Percentiles rank a stretch among this genome's conserved stretches.
Evolutionary conservation across 1,139 yeast genomes (phyloP).

Genomic region (Debaryomyces udenii): DNA sequence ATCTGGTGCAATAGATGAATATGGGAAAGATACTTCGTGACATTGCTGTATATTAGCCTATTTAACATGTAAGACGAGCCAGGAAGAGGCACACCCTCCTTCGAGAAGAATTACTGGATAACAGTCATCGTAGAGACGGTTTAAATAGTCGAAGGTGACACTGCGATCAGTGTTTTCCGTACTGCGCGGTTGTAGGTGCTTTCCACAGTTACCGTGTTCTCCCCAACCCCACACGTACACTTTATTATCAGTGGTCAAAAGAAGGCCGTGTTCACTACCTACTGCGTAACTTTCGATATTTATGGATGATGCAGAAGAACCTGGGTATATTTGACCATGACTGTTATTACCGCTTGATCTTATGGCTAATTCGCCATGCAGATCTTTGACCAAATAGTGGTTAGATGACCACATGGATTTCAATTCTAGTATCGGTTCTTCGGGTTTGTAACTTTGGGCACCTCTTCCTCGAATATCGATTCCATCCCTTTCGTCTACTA

Average conservation of each 20-base stretch:
- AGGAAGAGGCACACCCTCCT: slow-evolving; percentile 50
- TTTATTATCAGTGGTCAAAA: slow-evolving; percentile 28
- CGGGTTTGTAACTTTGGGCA: slow-evolving; percentile 7
- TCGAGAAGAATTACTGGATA: slow-evolving; percentile 34
- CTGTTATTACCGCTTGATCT: slow-evolving; percentile 71
- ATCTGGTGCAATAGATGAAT: slow-evolving; percentile 59
- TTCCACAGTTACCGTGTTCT: slow-evolving; percentile 95
- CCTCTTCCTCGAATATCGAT: slow-evolving; percentile 22
- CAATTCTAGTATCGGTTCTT: slow-evolving; percentile 18
- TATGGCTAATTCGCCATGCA: slow-evolving; percentile 22
- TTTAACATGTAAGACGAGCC: slow-evolving; percentile 30
- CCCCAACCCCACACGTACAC: slow-evolving; percentile 97
- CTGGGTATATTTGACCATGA: slow-evolving; percentile 65
- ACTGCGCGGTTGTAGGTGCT: slow-evolving; percentile 15
- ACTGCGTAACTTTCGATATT: slow-evolving; percentile 33
- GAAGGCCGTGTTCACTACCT: slow-evolving; percentile 89
- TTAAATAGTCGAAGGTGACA: slow-evolving; percentile 43
- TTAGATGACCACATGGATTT: slow-evolving; percentile 83
- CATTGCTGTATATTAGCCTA: slow-evolving; percentile 33
- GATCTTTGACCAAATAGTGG: slow-evolving; percentile 41
- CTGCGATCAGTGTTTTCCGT: slow-evolving; percentile 20
- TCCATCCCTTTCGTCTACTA: slow-evolving; percentile 14
- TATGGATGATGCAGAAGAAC: slow-evolving; percentile 11
- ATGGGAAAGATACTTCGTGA: slow-evolving; percentile 80
- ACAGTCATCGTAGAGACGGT: slow-evolving; percentile 32